Percentiles rank a stretch among this genome's conserved stretches.
Evolutionary conservation across 371 early-diverging fungal genomes (phyloP).

Genomic region (Blakeslea trispora): DNA sequence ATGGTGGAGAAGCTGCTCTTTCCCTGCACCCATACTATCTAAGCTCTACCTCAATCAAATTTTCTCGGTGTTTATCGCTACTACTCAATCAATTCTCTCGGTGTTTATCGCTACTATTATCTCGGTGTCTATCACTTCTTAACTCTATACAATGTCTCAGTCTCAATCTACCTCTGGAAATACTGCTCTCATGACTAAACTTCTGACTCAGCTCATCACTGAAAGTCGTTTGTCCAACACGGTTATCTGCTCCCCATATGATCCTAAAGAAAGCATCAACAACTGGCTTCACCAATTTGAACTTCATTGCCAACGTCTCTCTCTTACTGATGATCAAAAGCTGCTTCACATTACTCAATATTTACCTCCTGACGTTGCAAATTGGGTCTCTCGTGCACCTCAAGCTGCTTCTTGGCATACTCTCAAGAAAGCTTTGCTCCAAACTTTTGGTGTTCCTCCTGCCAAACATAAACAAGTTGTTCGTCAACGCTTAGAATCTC

Average conservation of each 20-base stretch:
- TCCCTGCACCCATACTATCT: slow-evolving; percentile 11
- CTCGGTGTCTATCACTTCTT: background rate
- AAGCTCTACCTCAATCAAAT: background rate
- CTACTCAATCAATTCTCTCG: background rate
- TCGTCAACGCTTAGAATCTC: slow-evolving; percentile 10
- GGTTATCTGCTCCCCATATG: slow-evolving; percentile 2
- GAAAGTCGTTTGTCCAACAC: slow-evolving; percentile 5
- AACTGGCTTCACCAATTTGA: slow-evolving; percentile 13
- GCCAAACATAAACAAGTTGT: slow-evolving; percentile 5
- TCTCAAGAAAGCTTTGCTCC: slow-evolving; percentile 6
- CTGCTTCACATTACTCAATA: slow-evolving; percentile 6
- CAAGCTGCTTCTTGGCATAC: background rate
- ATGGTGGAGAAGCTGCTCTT: slow-evolving; percentile 2
- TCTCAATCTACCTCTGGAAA: too few relatives aligned
- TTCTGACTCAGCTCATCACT: slow-evolving; percentile 5
- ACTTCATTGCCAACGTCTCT: slow-evolving; percentile 6
- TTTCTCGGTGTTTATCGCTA: background rate
- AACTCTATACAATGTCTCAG: too few relatives aligned
- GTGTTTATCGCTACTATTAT: background rate
- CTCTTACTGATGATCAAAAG: slow-evolving; percentile 8
- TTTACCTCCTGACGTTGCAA: slow-evolving; percentile 4
- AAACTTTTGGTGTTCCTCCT: slow-evolving; percentile 11
- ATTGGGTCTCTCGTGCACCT: slow-evolving; percentile 8
- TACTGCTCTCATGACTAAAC: slow-evolving; percentile 4
- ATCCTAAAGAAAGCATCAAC: slow-evolving; percentile 15